Conservation (phyloP, 1,284 basidiomycete genomes). For the Waitea zeae region DNA sequence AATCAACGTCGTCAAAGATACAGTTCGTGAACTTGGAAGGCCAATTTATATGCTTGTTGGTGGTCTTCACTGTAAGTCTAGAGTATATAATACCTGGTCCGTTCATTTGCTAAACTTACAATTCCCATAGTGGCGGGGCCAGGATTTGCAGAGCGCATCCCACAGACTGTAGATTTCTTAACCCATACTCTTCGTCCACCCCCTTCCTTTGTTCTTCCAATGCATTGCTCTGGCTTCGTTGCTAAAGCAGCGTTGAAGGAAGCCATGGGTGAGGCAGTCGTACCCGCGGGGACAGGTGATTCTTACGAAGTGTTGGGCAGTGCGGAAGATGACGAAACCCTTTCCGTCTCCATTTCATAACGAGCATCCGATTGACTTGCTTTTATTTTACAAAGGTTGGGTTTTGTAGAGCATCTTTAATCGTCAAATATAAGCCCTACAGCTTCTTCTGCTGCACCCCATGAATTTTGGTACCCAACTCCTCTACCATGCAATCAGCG, state of each 20-base stretch:
- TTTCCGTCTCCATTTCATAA: too few relatives aligned
- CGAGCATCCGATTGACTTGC: too few relatives aligned
- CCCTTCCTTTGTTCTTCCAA: conserved; percentile 57
- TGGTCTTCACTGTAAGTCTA: too few relatives aligned
- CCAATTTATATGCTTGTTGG: conserved; percentile 75
- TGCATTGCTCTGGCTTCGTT: conserved; percentile 71
- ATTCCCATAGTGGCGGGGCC: conserved; percentile 29
- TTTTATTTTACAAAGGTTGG: too few relatives aligned
- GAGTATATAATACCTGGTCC: conserved; percentile 1
- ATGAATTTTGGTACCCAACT: conserved; percentile 15
- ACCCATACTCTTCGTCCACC: conserved; percentile 36
- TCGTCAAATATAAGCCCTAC: too few relatives aligned
- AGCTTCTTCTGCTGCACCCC: conserved; percentile 17
- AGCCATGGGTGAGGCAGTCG: conserved; percentile 55
- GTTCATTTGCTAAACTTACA: conserved; percentile 1
- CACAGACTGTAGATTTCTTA: conserved; percentile 56
- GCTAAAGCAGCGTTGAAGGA: conserved; percentile 49
- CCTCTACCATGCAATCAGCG: conserved; percentile 5
- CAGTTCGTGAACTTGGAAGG: conserved; percentile 36
- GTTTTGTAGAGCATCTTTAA: too few relatives aligned
- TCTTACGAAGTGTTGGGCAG: conserved; percentile 27
- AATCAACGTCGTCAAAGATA: conserved; percentile 64
- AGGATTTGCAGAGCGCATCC: conserved; percentile 42
- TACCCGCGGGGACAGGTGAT: conserved; percentile 59
- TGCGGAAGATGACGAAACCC: too few relatives aligned